Conservation (phyloP, 352 stramenopile genomes). For the Globisporangium cylindrosporum region DNA sequence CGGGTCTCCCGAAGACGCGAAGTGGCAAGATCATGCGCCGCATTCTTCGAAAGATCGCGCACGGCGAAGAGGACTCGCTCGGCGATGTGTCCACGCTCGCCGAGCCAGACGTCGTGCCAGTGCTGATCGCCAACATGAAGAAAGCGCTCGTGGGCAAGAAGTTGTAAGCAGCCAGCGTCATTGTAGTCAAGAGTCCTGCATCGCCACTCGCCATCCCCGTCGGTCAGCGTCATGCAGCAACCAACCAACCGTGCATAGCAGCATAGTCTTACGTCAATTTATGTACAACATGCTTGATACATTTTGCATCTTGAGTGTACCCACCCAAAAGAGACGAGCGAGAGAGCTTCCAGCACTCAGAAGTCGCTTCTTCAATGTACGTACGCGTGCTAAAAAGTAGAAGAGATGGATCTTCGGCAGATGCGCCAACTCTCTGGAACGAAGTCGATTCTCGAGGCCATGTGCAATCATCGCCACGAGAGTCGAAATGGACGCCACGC, state of each 20-base stretch:
- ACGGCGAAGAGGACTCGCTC: conserved; percentile 92
- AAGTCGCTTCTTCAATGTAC: not conserved
- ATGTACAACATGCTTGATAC: not conserved
- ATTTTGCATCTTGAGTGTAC: not conserved
- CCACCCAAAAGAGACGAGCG: not conserved
- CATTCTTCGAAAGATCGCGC: conserved; percentile 97
- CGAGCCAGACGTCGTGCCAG: conserved; percentile 93
- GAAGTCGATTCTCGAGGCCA: not conserved
- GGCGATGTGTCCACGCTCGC: conserved; percentile 97
- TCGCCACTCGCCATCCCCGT: not conserved
- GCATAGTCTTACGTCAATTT: conserved; percentile 3
- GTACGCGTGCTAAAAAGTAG: not conserved
- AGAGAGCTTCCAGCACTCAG: not conserved
- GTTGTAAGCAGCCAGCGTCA: conserved; percentile 29
- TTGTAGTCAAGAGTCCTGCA: conserved; percentile 6
- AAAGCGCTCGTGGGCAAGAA: conserved; percentile 62
- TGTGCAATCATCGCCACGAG: not conserved
- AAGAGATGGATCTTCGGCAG: not conserved
- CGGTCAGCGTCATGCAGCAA: not conserved
- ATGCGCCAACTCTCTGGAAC: not conserved
- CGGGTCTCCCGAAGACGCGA: conserved; percentile 95
- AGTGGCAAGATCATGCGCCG: conserved; percentile 99
- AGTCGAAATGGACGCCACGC: not conserved
- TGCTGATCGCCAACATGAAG: conserved; percentile 90
- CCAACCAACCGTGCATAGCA: not conserved